Evolutionary conservation across 2,329 filamentous ascomycete species (phyloP).

Genomic region (Colletotrichum liriopes): DNA sequence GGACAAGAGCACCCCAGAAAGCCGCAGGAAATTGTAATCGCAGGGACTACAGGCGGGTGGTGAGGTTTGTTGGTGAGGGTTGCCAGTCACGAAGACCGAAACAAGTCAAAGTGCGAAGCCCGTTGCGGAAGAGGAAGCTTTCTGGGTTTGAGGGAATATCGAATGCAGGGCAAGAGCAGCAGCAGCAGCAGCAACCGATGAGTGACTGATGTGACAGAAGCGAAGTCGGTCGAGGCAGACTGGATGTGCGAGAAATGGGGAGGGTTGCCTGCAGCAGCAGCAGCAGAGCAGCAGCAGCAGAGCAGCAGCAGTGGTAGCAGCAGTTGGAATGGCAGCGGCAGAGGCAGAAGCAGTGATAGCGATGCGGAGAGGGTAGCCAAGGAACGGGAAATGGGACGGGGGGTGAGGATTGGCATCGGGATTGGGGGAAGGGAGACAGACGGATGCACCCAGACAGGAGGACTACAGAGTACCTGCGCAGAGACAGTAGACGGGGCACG

Average conservation of each 20-base stretch:
- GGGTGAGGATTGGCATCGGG: conserved; percentile 12
- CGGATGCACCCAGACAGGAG: conserved; percentile 1
- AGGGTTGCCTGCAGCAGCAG: conserved; percentile 7
- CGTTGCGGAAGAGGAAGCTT: conserved; percentile 3
- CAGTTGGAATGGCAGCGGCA: conserved; percentile 8
- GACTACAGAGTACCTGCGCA: not conserved
- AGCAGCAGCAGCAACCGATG: conserved; percentile 1
- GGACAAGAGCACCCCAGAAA: conserved; percentile 19
- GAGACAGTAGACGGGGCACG: not conserved
- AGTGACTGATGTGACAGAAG: conserved; percentile 36
- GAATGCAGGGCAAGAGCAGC: conserved; percentile 3
- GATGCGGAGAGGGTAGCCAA: conserved; percentile 17
- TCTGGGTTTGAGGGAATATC: conserved; percentile 5
- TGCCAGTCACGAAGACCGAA: not conserved
- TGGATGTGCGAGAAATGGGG: conserved; percentile 13
- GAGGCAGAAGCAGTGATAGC: not conserved
- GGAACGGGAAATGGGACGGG: conserved; percentile 34
- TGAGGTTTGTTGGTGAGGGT: not conserved
- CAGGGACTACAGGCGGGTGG: not conserved
- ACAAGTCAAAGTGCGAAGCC: conserved; percentile 8
- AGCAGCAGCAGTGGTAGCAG: not conserved
- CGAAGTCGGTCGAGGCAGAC: not conserved
- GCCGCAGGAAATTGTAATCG: not conserved
- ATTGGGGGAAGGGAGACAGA: not conserved
- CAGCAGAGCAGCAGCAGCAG: not conserved